Evolutionary conservation across 176 grass and related monocot species (phyloP).

Genomic region (sorghum (Sorghum bicolor)): DNA sequence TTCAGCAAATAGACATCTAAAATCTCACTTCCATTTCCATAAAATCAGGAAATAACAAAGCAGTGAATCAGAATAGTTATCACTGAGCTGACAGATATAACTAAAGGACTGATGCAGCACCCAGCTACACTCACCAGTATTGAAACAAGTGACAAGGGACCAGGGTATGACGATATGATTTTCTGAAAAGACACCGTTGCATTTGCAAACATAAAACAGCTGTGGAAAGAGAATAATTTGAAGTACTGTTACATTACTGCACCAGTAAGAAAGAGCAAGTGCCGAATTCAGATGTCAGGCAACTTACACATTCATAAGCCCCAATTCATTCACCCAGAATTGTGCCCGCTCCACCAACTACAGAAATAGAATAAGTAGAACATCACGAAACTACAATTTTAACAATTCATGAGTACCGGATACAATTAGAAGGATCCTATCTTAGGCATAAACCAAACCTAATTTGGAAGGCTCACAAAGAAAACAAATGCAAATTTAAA

Average conservation of each 20-base stretch:
- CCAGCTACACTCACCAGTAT: conserved; percentile 55
- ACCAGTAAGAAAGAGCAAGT: not conserved
- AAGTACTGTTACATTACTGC: not conserved
- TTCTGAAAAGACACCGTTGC: conserved; percentile 75
- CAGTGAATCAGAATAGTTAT: not conserved
- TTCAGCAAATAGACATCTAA: not conserved
- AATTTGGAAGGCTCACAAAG: not conserved
- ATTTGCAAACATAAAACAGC: conserved; percentile 90
- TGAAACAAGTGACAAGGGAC: conserved; percentile 73
- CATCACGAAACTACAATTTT: not conserved
- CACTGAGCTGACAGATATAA: not conserved
- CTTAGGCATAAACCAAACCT: not conserved
- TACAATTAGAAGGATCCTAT: not conserved
- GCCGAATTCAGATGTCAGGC: not conserved
- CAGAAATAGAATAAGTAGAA: conserved; percentile 11
- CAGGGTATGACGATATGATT: conserved; percentile 66
- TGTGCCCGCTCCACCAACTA: conserved; percentile 78
- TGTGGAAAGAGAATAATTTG: conserved; percentile 34
- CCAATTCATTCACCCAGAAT: conserved; percentile 75
- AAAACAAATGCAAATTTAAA: not conserved
- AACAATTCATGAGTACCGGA: not conserved
- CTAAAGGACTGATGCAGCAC: not conserved
- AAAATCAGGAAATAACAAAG: not conserved
- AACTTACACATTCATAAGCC: conserved; percentile 73
- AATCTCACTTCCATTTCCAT: conserved; percentile 8